Conservation (phyloP, 2,329 filamentous ascomycete species). For the Pyrenophora seminiperda region DNA sequence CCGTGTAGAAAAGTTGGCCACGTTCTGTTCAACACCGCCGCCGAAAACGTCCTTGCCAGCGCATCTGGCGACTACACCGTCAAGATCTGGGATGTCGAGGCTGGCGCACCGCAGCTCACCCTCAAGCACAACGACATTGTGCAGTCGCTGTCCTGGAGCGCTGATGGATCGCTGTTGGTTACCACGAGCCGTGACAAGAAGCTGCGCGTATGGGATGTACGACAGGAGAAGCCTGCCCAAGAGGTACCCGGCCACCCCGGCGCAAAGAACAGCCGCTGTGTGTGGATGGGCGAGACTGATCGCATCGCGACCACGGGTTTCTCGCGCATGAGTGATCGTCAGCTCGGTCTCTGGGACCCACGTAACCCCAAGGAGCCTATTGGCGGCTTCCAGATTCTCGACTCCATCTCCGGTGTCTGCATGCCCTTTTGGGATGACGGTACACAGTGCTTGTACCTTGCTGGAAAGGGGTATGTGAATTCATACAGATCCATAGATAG, state of each 20-base stretch:
- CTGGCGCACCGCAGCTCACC: conserved; percentile 73
- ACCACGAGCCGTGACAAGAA: conserved; percentile 99
- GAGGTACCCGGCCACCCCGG: conserved; percentile 85
- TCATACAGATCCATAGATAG: not conserved
- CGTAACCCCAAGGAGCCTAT: conserved; percentile 79
- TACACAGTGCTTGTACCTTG: conserved; percentile 92
- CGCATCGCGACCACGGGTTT: conserved; percentile 95
- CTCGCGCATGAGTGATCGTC: conserved; percentile 96
- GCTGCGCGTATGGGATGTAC: conserved; percentile 94
- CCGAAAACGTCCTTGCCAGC: conserved; percentile 92
- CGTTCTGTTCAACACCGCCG: conserved; percentile 95
- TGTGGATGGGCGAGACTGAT: conserved; percentile 98
- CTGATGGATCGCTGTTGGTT: conserved; percentile 80
- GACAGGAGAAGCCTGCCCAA: conserved; percentile 85
- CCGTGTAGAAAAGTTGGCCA: conserved; percentile 86
- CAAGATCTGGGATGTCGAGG: conserved; percentile 93
- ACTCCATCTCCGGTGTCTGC: conserved; percentile 96
- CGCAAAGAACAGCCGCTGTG: conserved; percentile 95
- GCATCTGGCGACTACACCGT: conserved; percentile 93
- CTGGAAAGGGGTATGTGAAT: conserved; percentile 83
- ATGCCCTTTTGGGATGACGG: conserved; percentile 99
- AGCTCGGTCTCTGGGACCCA: conserved; percentile 94
- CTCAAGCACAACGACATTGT: conserved; percentile 91
- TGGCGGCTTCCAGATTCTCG: conserved; percentile 85
- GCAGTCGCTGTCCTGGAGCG: conserved; percentile 95